phyloP scores from a whole-genome alignment of 305 asterid genomes.

The Vinca major region DNA sequence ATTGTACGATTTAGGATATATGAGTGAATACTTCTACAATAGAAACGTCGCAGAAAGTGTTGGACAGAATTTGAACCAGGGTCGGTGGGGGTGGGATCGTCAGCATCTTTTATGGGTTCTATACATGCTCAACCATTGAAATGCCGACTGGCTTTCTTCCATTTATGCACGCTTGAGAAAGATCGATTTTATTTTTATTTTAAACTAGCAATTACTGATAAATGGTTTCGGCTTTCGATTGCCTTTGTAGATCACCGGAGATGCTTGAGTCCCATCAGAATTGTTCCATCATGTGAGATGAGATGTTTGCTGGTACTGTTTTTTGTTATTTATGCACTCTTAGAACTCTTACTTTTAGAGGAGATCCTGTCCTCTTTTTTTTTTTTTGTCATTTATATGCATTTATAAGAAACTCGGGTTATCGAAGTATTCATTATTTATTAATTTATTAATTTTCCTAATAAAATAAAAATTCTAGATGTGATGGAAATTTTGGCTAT shows the following conservation, averaged over 20 bases:
- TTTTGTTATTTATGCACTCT: neutral
- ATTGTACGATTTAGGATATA: too few relatives aligned
- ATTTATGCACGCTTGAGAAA: neutral
- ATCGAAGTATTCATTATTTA: neutral
- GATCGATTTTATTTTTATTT: too few relatives aligned
- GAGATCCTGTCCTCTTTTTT: neutral
- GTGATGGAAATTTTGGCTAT: too few relatives aligned
- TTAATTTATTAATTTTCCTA: neutral
- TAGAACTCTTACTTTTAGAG: neutral
- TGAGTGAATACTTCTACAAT: neutral
- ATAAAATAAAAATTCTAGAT: neutral
- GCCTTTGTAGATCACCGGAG: conserved; percentile 65
- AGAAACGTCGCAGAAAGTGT: too few relatives aligned
- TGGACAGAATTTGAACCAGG: too few relatives aligned
- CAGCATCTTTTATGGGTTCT: too few relatives aligned
- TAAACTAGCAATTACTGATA: too few relatives aligned
- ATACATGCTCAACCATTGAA: too few relatives aligned
- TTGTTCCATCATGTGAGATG: conserved; percentile 52
- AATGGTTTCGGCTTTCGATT: conserved; percentile 9
- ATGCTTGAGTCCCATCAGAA: conserved; percentile 67
- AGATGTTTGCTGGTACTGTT: conserved; percentile 12
- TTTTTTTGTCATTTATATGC: neutral
- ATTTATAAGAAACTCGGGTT: neutral
- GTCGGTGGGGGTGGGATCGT: too few relatives aligned
- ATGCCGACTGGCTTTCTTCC: neutral